Evolutionary conservation across 441 rosid genomes (phyloP).

Genomic region (Populus hybrid): DNA sequence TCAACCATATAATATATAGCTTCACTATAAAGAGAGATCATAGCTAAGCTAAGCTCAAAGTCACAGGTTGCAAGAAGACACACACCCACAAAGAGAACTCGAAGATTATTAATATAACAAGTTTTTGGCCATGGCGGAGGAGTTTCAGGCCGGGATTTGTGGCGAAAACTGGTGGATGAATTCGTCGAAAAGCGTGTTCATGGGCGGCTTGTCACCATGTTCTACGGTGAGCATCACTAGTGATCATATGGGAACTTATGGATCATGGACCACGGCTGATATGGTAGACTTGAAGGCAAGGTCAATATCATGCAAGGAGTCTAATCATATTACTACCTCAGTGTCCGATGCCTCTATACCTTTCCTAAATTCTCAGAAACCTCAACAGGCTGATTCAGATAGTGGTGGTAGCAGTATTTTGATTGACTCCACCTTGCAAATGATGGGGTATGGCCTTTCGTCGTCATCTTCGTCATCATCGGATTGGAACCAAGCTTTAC

Average conservation of each 20-base stretch:
- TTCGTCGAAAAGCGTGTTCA: constrained; percentile 36
- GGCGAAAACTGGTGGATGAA: constrained; percentile 73
- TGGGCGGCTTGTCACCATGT: constrained; percentile 44
- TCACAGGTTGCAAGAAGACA: not conserved
- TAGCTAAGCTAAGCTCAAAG: not conserved
- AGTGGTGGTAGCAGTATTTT: constrained; percentile 48
- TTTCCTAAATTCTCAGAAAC: constrained; percentile 33
- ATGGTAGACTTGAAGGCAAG: constrained; percentile 32
- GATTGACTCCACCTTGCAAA: constrained; percentile 57
- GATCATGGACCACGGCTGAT: constrained; percentile 19
- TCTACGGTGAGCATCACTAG: constrained; percentile 22
- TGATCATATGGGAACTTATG: constrained; percentile 26
- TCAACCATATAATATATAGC: not conserved
- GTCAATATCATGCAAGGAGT: constrained; percentile 28
- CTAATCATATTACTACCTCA: constrained; percentile 3
- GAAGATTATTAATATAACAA: not conserved
- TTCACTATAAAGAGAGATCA: not conserved
- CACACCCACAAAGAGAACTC: not conserved
- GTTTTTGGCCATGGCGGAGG: constrained; percentile 53
- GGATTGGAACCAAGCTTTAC: constrained; percentile 62
- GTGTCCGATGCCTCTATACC: constrained; percentile 22
- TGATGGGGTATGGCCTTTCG: constrained; percentile 58
- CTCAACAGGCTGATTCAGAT: constrained; percentile 44
- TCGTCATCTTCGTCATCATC: constrained; percentile 44
- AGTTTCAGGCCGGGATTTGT: constrained; percentile 59